These are phyloP conservation scores for Verticillium nonalfalfae DNA, from an alignment of 2,329 filamentous ascomycete species.

Conservation along the genomic window DNA sequence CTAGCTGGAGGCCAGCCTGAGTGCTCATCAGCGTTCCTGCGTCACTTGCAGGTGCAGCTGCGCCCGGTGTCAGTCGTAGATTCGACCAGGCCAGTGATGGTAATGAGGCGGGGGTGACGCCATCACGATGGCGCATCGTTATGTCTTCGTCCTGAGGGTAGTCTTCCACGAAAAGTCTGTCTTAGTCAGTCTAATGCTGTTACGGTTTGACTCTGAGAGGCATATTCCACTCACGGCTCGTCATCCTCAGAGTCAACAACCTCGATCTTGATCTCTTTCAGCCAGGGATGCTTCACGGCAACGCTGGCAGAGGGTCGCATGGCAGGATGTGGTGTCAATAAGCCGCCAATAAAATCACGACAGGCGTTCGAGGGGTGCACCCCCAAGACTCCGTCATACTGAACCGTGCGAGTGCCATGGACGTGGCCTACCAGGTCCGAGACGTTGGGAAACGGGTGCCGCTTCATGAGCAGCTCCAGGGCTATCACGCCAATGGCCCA, in stretches of 20 bases:
- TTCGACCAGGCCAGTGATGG: background rate
- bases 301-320: background rate
- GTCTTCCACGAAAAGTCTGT: background rate
- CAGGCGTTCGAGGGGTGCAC: background rate
- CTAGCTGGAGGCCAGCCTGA: background rate
- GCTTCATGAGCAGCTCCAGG: background rate
- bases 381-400: background rate
- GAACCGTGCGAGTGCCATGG: background rate
- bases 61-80: background rate
- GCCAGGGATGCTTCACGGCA: background rate
- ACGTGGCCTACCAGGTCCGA: background rate
- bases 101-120: background rate
- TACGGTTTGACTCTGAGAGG: background rate
- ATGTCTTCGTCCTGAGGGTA: background rate
- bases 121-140: background rate
- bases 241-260: background rate
- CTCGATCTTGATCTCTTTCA: background rate
- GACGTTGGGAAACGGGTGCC: background rate
- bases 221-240: background rate
- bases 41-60: background rate
- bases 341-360: background rate
- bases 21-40: background rate
- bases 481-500: slow-evolving; percentile 16
- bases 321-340: background rate
- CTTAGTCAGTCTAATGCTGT: background rate